Evolutionary conservation across 495 filamentous ascomycete genomes (phyloP).

Genomic region (Aspergillus avenaceus): DNA sequence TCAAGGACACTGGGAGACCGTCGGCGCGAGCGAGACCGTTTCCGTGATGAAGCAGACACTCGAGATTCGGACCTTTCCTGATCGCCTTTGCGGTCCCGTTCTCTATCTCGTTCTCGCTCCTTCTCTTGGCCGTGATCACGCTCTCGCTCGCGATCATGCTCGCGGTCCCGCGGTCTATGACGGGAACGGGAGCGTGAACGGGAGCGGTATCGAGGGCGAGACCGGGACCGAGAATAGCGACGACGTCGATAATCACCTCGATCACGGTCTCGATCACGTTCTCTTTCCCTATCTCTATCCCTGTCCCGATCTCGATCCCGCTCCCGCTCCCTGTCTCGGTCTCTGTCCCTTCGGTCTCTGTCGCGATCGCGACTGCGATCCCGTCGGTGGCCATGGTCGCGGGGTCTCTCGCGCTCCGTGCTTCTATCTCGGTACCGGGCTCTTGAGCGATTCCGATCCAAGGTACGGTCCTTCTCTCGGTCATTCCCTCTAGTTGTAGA

Average conservation of each 20-base stretch:
- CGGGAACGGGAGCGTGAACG: constrained; percentile 7
- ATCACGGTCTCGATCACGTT: constrained; percentile 8
- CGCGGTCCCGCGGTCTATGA: constrained; percentile 3
- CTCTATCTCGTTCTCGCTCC: neutral
- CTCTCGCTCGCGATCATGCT: constrained; percentile 15
- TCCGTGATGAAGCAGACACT: constrained; percentile 17
- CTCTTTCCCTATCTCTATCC: constrained; percentile 9
- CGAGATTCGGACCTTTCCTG: constrained; percentile 17
- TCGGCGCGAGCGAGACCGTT: constrained; percentile 28
- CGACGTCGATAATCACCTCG: constrained; percentile 8
- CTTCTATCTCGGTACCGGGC: constrained; percentile 30
- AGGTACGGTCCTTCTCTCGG: constrained; percentile 21
- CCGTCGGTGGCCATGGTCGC: constrained; percentile 23
- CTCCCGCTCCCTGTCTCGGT: constrained; percentile 24
- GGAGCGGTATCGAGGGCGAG: constrained; percentile 15
- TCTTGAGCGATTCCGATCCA: constrained; percentile 13
- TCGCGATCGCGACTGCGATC: constrained; percentile 23
- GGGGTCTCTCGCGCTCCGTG: constrained; percentile 31
- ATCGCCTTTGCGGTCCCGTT: constrained; percentile 5
- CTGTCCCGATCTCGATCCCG: constrained; percentile 20
- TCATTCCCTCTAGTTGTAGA: constrained; percentile 25
- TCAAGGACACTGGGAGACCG: constrained; percentile 32
- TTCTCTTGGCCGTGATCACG: neutral
- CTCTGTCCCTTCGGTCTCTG: constrained; percentile 18
- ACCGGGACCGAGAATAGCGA: constrained; percentile 20